phyloP scores from a whole-genome alignment of 768 basidiomycete species.

The Mycena galopus region DNA sequence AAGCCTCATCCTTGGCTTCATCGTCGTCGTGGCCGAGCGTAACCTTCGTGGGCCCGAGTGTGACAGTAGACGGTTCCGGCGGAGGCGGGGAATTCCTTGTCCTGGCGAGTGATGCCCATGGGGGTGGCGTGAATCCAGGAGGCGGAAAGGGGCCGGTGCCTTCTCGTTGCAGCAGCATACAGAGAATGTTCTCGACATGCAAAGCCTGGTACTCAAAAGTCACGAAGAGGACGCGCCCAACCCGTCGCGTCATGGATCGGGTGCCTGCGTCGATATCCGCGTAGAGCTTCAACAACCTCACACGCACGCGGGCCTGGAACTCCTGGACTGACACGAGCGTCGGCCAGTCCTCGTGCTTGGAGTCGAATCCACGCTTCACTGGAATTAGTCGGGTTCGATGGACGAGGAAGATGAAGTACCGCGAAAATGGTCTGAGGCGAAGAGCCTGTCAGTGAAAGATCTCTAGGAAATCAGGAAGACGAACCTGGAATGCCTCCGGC shows the following conservation, averaged over 20 bases:
- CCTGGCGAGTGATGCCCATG: conserved; percentile 69
- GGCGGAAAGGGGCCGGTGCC: conserved; percentile 87
- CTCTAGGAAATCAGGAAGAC: conserved; percentile 25
- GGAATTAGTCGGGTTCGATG: background rate
- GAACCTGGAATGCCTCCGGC: conserved; percentile 83
- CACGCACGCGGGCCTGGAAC: conserved; percentile 84
- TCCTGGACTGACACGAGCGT: conserved; percentile 73
- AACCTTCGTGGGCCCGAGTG: conserved; percentile 70
- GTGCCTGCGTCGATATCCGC: conserved; percentile 69
- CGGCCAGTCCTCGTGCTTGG: conserved; percentile 91
- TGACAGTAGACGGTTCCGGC: conserved; percentile 60
- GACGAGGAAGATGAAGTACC: conserved; percentile 48
- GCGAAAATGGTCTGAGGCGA: conserved; percentile 77
- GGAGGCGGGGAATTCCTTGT: conserved; percentile 64
- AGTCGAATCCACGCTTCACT: conserved; percentile 92
- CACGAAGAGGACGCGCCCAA: conserved; percentile 90
- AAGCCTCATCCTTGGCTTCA: conserved; percentile 73
- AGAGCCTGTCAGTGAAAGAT: background rate
- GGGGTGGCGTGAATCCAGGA: conserved; percentile 76
- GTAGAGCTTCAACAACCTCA: conserved; percentile 81
- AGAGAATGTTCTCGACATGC: conserved; percentile 93
- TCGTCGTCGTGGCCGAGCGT: conserved; percentile 86
- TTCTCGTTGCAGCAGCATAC: conserved; percentile 91
- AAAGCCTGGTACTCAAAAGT: conserved; percentile 91
- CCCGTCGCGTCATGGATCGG: conserved; percentile 68